These are phyloP conservation scores for Diaporthe sp. DNA, from an alignment of 2,329 filamentous ascomycete genomes.

Conservation along the genomic window DNA sequence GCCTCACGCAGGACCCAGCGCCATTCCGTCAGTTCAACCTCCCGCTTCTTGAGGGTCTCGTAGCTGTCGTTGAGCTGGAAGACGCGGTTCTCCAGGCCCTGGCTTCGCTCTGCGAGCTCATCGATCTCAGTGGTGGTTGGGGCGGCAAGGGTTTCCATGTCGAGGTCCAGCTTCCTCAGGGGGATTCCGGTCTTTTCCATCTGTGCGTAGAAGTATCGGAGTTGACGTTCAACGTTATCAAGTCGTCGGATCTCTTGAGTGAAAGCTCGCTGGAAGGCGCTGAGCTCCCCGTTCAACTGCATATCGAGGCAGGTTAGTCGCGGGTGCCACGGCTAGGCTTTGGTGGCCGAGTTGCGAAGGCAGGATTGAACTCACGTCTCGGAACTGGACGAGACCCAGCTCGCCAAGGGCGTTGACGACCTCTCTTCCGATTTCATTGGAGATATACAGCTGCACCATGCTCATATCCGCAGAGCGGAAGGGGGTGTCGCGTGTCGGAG, in stretches of 20 bases:
- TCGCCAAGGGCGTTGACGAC: slow-evolving; percentile 97
- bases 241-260: slow-evolving; percentile 97
- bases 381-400: slow-evolving; percentile 95
- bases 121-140: slow-evolving; percentile 96
- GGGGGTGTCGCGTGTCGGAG: slow-evolving; percentile 84
- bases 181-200: slow-evolving; percentile 93
- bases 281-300: slow-evolving; percentile 91
- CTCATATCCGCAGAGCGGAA: slow-evolving; percentile 99
- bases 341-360: slow-evolving; percentile 36
- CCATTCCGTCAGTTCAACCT: slow-evolving; percentile 98
- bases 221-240: slow-evolving; percentile 97
- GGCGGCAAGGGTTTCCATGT: slow-evolving; percentile 85
- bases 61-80: slow-evolving; percentile 97
- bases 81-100: slow-evolving; percentile 91
- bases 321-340: slow-evolving; percentile 6
- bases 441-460: slow-evolving; percentile 99
- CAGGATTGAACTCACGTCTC: slow-evolving; percentile 76
- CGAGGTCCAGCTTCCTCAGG: slow-evolving; percentile 91
- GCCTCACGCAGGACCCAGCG: slow-evolving; percentile 97
- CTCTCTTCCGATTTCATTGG: slow-evolving; percentile 98
- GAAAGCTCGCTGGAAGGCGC: slow-evolving; percentile 95
- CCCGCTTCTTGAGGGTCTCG: slow-evolving; percentile 96
- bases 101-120: slow-evolving; percentile 90
- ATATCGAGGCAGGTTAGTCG: slow-evolving; percentile 35
- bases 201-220: slow-evolving; percentile 94